These are phyloP conservation scores for Penicillium sp. DNA, from an alignment of 2,329 filamentous ascomycete genomes.

Conservation along the genomic window DNA sequence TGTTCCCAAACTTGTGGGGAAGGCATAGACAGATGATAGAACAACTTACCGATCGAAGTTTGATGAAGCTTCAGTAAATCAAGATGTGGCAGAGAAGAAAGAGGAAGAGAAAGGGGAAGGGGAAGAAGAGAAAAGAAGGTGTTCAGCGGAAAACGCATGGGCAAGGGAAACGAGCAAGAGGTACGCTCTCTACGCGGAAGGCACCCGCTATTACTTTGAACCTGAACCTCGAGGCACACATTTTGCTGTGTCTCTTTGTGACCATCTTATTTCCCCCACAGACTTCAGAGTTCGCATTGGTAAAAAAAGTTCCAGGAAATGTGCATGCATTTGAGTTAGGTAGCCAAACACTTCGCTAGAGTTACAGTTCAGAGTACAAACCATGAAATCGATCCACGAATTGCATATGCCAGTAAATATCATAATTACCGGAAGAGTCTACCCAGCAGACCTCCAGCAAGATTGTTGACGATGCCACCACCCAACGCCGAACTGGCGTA, in stretches of 20 bases:
- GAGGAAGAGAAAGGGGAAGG: background rate
- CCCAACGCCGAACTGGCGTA: slow-evolving; percentile 59
- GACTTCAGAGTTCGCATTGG: background rate
- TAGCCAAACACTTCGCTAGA: slow-evolving; percentile 3
- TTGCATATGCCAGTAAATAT: background rate
- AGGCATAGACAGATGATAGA: background rate
- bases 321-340: slow-evolving; percentile 8
- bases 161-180: background rate
- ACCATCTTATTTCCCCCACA: background rate
- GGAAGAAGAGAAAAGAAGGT: background rate
- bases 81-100: background rate
- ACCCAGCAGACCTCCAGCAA: slow-evolving; percentile 58
- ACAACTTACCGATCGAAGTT: background rate
- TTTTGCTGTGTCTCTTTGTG: background rate
- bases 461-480: slow-evolving; percentile 56
- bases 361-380: slow-evolving; percentile 5
- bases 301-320: background rate
- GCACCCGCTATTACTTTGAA: background rate
- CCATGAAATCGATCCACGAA: background rate
- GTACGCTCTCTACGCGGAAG: background rate
- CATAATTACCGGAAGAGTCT: slow-evolving; percentile 52
- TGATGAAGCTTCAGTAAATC: background rate
- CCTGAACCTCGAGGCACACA: background rate
- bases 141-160: background rate
- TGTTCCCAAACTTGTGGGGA: background rate